Base-by-base conservation (phyloP, 352 stramenopile species). In the Thalassiosira mediterranea region DNA sequence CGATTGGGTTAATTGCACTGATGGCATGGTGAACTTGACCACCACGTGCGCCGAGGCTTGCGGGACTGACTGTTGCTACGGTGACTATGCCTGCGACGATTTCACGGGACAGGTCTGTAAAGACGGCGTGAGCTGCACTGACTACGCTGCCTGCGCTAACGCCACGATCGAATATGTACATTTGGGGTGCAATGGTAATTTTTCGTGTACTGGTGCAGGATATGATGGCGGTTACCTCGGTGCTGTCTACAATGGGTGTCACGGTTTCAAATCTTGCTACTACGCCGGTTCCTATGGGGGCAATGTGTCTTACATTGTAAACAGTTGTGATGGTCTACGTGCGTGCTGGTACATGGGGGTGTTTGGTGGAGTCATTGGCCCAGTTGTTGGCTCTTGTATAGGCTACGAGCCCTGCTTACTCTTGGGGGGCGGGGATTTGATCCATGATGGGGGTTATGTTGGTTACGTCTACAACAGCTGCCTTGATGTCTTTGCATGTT, bases 61-160 rank as follows among this genome's bases (percentile, higher is more conserved):
- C 17, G 48, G 17, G 21, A 10, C 19, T 19, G 13, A 29, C 17
- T 62, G 52, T n/a, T 62, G 52, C 25, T 13, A 21, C 15, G 52
- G 52, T 4, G 10, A 0, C 13, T 1, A 46, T 26, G 52, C 52
- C 28, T 62, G 52, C 15, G 3, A 13, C 4, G 10, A 21, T 1
- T 62, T 62, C 28, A 62, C 25, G 5, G 52, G 52, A n/a, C 4
- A 40, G 1, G 52, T 62, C 25, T 62, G 52, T 11, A 62, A 62
- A 10, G 52, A 62, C 26, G 52, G 28, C 28, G 44, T 25, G 21
- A 62, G 52, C 52, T 62, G 52, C 28, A 26, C 25, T 21, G 52
- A 29, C 2, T 4, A 46, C 3, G 15, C 0, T 31, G 52, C 52
- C 11, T 62, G 52, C 26, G 7, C 1, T 2, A 8, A 62, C 13